Conservation (phyloP, 257 asterid genomes). For the Gentiana dahurica region DNA sequence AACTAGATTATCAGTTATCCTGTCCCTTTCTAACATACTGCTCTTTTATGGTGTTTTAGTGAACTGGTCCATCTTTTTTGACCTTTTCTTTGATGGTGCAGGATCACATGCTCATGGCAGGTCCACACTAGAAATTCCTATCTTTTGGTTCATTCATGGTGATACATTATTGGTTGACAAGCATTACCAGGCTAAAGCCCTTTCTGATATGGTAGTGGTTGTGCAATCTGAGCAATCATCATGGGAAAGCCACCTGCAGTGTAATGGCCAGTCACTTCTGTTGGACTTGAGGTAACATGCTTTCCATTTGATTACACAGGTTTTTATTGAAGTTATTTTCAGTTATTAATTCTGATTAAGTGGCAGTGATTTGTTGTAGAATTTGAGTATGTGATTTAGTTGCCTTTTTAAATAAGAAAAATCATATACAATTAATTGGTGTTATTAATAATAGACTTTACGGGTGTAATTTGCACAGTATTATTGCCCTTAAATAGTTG, state of each 20-base stretch:
- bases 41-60: too few species aligned
- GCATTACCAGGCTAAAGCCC: constrained; percentile 92
- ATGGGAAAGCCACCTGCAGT: constrained; percentile 97
- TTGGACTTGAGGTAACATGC: constrained; percentile 78
- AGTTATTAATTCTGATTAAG: neutral
- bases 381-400: too few species aligned
- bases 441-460: too few species aligned
- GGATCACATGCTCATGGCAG: constrained; percentile 92
- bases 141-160: constrained; percentile 87
- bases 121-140: constrained; percentile 86
- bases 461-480: too few species aligned
- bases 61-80: too few species aligned
- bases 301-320: neutral
- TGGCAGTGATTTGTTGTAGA: constrained; percentile 1
- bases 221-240: constrained; percentile 95
- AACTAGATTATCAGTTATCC: too few species aligned
- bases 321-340: too few species aligned
- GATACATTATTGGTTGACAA: constrained; percentile 89
- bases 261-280: constrained; percentile 75
- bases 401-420: too few species aligned
- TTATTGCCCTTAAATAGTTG: too few species aligned
- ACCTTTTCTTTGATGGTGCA: constrained; percentile 28
- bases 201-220: constrained; percentile 93
- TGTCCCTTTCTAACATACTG: too few species aligned
- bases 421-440: too few species aligned